phyloP scores from a whole-genome alignment of 768 basidiomycete genomes.

The Scleroderma bovista region DNA sequence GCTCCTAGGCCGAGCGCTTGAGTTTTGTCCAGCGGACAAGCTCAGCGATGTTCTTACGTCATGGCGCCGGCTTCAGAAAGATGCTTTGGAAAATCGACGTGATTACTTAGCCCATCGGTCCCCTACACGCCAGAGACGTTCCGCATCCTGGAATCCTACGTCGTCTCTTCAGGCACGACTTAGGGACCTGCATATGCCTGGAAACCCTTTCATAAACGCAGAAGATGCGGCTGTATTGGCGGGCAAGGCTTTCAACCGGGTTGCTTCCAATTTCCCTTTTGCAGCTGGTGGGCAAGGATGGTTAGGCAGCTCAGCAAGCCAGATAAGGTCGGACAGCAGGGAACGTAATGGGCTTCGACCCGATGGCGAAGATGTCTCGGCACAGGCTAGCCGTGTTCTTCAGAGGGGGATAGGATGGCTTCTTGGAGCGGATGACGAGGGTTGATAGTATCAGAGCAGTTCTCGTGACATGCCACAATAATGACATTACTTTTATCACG shows the following conservation, averaged over 20 bases:
- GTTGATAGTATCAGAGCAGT: constrained; percentile 10
- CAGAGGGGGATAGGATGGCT: constrained; percentile 96
- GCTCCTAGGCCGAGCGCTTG: constrained; percentile 75
- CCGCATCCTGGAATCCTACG: constrained; percentile 31
- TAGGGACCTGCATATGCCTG: constrained; percentile 62
- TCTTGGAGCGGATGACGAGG: constrained; percentile 73
- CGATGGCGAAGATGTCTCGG: constrained; percentile 57
- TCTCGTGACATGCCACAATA: no score
- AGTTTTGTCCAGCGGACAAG: constrained; percentile 79
- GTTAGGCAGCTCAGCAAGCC: constrained; percentile 15
- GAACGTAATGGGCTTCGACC: constrained; percentile 37
- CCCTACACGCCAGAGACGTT: constrained; percentile 10
- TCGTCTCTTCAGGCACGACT: constrained; percentile 58
- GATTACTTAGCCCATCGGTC: constrained; percentile 33
- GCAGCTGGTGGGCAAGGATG: constrained; percentile 41
- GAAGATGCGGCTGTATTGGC: constrained; percentile 80
- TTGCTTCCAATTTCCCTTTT: constrained; percentile 73
- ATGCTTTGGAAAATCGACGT: constrained; percentile 49
- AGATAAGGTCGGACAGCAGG: constrained; percentile 29
- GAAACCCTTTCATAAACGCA: constrained; percentile 61
- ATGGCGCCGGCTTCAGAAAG: constrained; percentile 73
- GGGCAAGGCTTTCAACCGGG: constrained; percentile 68
- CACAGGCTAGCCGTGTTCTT: constrained; percentile 73
- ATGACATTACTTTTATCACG: constrained; percentile 10
- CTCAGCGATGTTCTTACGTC: constrained; percentile 70